Base-by-base conservation (phyloP, 2,329 filamentous ascomycete genomes). In the Fusarium marasasianum region DNA sequence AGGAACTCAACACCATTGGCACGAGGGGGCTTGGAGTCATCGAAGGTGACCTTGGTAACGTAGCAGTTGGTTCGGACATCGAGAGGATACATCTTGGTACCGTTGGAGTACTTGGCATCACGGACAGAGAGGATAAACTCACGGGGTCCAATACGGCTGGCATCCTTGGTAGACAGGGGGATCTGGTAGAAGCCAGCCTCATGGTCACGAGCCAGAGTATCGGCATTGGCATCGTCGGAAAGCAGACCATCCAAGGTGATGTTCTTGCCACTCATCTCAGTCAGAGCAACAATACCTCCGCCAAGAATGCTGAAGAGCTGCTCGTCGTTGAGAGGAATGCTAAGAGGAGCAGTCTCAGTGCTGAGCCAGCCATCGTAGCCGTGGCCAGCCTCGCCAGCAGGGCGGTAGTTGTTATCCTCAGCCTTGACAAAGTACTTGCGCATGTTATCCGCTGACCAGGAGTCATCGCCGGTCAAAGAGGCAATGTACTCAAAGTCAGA, bases 361-460 rank as follows among this genome's bases (percentile, higher is more conserved):
- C 68, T 63, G 2, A 76, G 40, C 73, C 71, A 79, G 15, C 78
- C 78, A 9, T 71, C 62, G 11, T 67, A 77, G 2, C 78, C 78
- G 43, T 79, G 78, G 13, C 56, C 57, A 13, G 64, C 37, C 38
- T 48, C 56, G 1, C 69, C 64, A 20, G 63, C 63, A 37, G 71
- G 63, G 26, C 77, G 61, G 78, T 91, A 89, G 35, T 83, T 77
- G 81, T 87, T 87, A 51, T 85, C 84, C 81, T 92, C 90, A 17
- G 92, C 79, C 75, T 85, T 86, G 75, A 84, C 79, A 65, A 88
- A 89, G 80, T 91, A 91, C 69, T 86, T 82, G 67, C 89, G 84
- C 90, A 92, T 92, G 69, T 89, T 89, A 10, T 83, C 81, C 0
- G 89, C 83, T 0, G 83, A 81, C 90, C 91, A 92, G 0, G 88